A percentile compares a stretch with the other conserved stretches of the same genome.
Conservation (phyloP, 192 early-diverging fungal genomes). For the Glomus cerebriforme region DNA sequence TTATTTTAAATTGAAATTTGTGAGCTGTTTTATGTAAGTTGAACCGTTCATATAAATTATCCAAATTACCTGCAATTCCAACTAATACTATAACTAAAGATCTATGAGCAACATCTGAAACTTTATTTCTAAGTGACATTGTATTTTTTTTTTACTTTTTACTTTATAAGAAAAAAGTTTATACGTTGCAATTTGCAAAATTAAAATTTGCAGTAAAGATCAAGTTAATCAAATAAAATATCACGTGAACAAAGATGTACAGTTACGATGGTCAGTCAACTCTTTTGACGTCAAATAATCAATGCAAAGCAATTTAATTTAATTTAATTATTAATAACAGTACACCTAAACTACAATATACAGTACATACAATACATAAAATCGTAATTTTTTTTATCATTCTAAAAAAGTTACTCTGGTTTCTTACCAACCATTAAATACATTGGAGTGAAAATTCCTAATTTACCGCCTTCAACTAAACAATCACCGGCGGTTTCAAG, state of each 20-base stretch:
- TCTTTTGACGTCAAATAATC: too few species aligned
- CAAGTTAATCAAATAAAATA: too few species aligned
- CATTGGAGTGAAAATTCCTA: slow-evolving; percentile 94
- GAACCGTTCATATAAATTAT: neutral
- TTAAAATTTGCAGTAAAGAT: too few species aligned
- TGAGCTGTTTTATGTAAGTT: neutral
- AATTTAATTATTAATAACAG: too few species aligned
- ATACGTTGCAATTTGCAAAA: too few species aligned
- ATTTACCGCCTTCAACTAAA: slow-evolving; percentile 77
- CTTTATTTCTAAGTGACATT: neutral
- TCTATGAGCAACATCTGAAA: neutral
- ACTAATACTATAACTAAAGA: neutral
- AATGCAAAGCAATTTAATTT: neutral
- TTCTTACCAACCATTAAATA: slow-evolving; percentile 81
- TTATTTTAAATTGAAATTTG: neutral
- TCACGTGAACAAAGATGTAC: too few species aligned
- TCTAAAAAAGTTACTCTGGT: too few species aligned
- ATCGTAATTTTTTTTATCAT: too few species aligned
- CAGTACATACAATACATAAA: too few species aligned
- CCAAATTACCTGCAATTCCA: neutral
- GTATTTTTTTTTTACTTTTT: neutral
- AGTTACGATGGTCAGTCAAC: too few species aligned
- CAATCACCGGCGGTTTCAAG: slow-evolving; percentile 80
- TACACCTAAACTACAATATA: too few species aligned
- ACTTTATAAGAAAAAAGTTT: too few species aligned